Base-by-base conservation (phyloP, 1,284 basidiomycete species). In the Mycena citricolor region DNA sequence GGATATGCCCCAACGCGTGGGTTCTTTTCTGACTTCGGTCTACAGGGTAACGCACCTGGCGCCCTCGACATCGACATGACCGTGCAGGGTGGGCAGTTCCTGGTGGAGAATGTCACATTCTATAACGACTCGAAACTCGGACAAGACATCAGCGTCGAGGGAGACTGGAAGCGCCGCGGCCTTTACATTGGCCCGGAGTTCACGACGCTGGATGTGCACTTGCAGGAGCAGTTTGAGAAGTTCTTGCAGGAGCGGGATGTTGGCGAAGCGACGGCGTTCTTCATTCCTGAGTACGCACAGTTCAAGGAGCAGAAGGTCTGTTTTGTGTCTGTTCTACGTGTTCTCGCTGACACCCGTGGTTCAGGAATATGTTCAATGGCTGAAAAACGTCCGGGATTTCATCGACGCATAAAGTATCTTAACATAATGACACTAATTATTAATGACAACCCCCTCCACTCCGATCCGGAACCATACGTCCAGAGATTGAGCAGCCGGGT, bases 121-220 rank as follows among this genome's bases (percentile, higher is more conserved):
- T 97, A 95, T 69, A 68, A 73, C 14, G 86, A 92, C 55, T 67
- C 71, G 23, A 76, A 80, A 58, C 58, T 91, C 25, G 94, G 86
- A 12, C 86, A 82, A 8, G 84, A 86, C 24, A 67, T 92, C 54
- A 90, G 84, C 16, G 85, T 90, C 6, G 93, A 97, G 54, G 88
- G 88, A 11, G 94, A 97, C 70, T 97, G 90, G 90, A 86, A 86
- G 61, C 82, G 94, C 40, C 81, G 94, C 32, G 91, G 89, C 8
- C 70, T 88, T 55, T 98, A 97, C 75, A 83, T 97, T 62, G 94
- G 94, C 3, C 94, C 94, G 42, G 81, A 85, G 79, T 98, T 97
- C 61, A 91, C 95, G 50, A 90, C 93, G 40, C 81, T 98, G 35
- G 95, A 98, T 62, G 75, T 86, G 24, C 65, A 67, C 5, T 81